A percentile compares a stretch with the other conserved stretches of the same genome.
Conservation (phyloP, 2,329 filamentous ascomycete genomes). For the Pestalotiopsis sp. region DNA sequence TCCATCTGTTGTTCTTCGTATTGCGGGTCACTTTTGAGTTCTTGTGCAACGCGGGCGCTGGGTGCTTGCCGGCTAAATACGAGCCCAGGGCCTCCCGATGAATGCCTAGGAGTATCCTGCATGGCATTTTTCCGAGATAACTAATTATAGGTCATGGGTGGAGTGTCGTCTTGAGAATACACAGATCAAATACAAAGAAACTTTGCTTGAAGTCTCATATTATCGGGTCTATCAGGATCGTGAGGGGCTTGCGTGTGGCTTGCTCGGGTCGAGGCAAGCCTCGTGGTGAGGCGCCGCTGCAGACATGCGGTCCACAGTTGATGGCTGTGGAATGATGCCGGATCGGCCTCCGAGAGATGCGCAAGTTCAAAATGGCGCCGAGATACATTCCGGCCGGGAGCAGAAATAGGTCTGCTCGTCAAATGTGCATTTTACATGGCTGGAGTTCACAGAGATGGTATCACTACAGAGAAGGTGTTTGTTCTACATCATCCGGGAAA, state of each 20-base stretch:
- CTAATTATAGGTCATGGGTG: no score
- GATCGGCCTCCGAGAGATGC: no score
- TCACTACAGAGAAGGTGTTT: no score
- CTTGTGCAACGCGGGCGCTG: neutral
- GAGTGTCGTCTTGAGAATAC: no score
- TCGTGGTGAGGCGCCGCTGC: neutral
- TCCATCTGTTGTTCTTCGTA: constrained; percentile 19
- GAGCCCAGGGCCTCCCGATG: neutral
- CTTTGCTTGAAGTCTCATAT: neutral
- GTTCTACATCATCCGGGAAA: no score
- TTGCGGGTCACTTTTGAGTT: constrained; percentile 17
- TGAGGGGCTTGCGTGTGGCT: neutral
- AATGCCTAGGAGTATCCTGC: neutral
- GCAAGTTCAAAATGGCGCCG: no score
- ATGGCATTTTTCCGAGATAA: neutral
- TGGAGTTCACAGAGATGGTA: no score
- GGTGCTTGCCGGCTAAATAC: neutral
- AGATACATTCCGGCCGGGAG: no score
- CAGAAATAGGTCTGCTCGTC: no score
- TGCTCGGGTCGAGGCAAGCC: neutral
- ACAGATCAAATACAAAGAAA: neutral
- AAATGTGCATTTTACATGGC: no score
- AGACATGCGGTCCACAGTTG: no score
- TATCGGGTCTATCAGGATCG: neutral
- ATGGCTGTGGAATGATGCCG: no score